Evolutionary conservation across 1,284 basidiomycete genomes (phyloP), one percentile per base, ranked within the genome.

Genomic region (Fomitopsis betulina): DNA sequence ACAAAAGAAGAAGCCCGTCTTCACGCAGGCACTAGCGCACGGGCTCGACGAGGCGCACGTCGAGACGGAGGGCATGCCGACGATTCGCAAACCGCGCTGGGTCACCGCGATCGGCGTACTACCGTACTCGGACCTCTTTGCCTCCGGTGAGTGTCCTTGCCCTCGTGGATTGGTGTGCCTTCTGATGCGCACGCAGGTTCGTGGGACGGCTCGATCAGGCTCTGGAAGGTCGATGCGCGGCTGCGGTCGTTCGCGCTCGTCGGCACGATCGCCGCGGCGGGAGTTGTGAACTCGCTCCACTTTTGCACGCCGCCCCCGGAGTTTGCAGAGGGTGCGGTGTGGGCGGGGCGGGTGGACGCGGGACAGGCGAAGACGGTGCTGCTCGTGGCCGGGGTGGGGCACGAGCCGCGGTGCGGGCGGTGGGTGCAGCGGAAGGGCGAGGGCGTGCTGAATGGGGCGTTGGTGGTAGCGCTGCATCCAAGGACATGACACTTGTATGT

Each of bases 1-100:
- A n/a, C 84, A 86, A 60, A 97, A 96, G 79, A 98, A 99, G 80
- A 99, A 99, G 75, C 94, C 96, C 0, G 77, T 97, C 53, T 98
- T 91, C 72, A 93, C 87, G 0, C 81, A 89, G 52, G 78, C 89
- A 5, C 77, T 96, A 42, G 92, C 94, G 1, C 96, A 99, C 72
- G 97, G 97, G 1, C 76, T 94, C 55, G 81, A 92, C 58, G 82
- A 89, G 68, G 78, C 80, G 17, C 72, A 79, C 6, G 90, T 87
- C 6, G 83, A 86, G 59, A 86, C 85, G 0, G 89, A 92, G 66
- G 90, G 91, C n/a, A 67, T 70, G 54, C 63, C 63, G 23, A 65
- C 82, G 33, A 82, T 94, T 42, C 77, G 79, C 40, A 88, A 87
- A 30, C 91, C 97, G 7, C 80, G 96, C 40, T 98, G 95, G 93